Base-by-base conservation (phyloP, 306 rosid species). In the Adenanthera pavonina region DNA sequence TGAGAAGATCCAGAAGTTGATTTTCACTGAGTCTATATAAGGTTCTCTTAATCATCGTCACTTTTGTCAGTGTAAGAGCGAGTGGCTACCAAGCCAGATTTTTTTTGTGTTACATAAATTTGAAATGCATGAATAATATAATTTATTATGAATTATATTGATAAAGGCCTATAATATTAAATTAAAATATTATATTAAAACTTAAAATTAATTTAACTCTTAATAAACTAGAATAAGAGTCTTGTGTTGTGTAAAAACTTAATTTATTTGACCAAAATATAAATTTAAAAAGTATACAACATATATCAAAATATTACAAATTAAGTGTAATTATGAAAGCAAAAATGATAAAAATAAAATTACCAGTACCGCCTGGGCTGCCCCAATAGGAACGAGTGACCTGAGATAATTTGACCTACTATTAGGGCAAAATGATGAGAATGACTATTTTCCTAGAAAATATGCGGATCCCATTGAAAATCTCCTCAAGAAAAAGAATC, bases 391-490 rank as follows among this genome's bases (percentile, higher is more conserved):
- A 48, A 57, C 36, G 68, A 64, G 20, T 47, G 35, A 41, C 33
- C 33, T 6, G 14, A 68, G 51, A 41, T 1, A 80, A 47, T 14
- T 5, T 46, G 53, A 13, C 66, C 65, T 0, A 19, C 43, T 10
- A 5, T 36, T 30, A 25, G 13, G 17, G 67, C 0, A 53, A 15
- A 67, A 40, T 5, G 46, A 17, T 38, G 72, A 65, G 15, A 35
- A 65, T 65, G 76, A 10, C 13, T 68, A 30, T 61, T 72, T 43
- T 78, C 72, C 19, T 25, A 9, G 65, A 83, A 41, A 72, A 72
- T 65, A 41, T 10, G 44, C 11, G 72, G 64, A 38, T 60, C 47
- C 6, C 61, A 17, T 38, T 33, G 78, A 12, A 75, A 38, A 53
- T 72, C 47, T 40, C 41, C 44, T 48, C 49, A 16, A 6, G 19